Conservation (phyloP, 345 rosid genomes). For the Boechera divaricarpa region DNA sequence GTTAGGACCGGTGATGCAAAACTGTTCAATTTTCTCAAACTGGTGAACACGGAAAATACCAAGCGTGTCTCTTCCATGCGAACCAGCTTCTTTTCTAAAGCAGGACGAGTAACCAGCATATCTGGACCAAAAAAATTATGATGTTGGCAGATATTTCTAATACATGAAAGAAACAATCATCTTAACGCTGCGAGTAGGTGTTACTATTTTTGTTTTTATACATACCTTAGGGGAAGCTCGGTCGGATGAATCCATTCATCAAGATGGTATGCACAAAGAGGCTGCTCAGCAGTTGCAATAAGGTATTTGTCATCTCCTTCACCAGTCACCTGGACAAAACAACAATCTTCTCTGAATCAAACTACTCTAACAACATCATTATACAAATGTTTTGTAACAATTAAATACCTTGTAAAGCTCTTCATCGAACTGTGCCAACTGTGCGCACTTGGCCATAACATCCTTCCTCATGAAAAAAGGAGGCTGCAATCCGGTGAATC, state of each 20-base stretch:
- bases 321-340: slow-evolving; percentile 74
- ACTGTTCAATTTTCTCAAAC: slow-evolving; percentile 97
- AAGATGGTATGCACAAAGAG: slow-evolving; percentile 85
- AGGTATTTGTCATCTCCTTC: slow-evolving; percentile 95
- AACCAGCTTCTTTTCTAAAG: slow-evolving; percentile 98
- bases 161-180: not conserved
- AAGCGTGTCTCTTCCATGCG: slow-evolving; percentile 94
- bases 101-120: slow-evolving; percentile 96
- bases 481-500: slow-evolving; percentile 75
- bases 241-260: slow-evolving; percentile 96
- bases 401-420: slow-evolving; percentile 82
- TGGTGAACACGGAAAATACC: slow-evolving; percentile 99
- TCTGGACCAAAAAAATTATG: slow-evolving; percentile 44
- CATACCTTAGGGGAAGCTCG: slow-evolving; percentile 77
- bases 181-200: not conserved
- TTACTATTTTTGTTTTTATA: not conserved
- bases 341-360: slow-evolving; percentile 5
- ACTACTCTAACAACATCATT: not conserved
- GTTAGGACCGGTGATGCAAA: slow-evolving; percentile 87
- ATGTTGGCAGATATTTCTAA: not conserved
- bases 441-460: slow-evolving; percentile 93
- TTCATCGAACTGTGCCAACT: slow-evolving; percentile 89
- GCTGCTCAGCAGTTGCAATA: slow-evolving; percentile 97
- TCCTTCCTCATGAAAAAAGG: slow-evolving; percentile 95
- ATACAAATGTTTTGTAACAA: not conserved